Evolutionary conservation across 2,329 filamentous ascomycete genomes (phyloP), one percentile per base, ranked within the genome.

Genomic region (Stenocarpella maydis): DNA sequence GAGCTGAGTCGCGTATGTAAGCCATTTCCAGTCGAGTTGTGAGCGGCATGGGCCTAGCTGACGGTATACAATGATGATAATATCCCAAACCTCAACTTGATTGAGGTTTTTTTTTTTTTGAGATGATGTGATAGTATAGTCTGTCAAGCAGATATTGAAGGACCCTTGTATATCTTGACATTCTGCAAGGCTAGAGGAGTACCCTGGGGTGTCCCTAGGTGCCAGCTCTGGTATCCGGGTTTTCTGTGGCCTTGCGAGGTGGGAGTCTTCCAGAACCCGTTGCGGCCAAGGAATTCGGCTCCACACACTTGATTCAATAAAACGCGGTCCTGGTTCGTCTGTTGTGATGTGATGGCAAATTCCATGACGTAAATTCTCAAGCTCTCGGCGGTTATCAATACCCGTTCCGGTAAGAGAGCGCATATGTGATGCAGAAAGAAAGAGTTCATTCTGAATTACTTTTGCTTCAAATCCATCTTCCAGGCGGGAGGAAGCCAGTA

Each of bases 381-480:
- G 54, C 21, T 19, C 4, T 28, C n/a, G 24, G 15, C 37, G 54
- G 8, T 60, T 58, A 19, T n/a, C 21, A 28, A 3, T 21, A 34
- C 54, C 21, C 21, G 21, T 43, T 58, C 37, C 54, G 17, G 26
- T 41, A 1, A 58, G 54, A 21, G 21, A 58, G 37, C 41, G 37
- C 41, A 1, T n/a, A 58, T 43, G 54, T 14, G 4, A 58, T 21
- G 41, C 37, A 15, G 14, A 26, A 28, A 58, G 37, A 28, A 41
- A 58, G 54, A 58, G 54, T 37, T 58, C 54, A 21, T 58, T 15
- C 8, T 58, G 37, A 28, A 58, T 58, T 7, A 58, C 34, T 43
- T 3, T 58, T 58, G 54, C 54, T 43, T 19, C 37, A 28, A 19
- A 28, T 4, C 28, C 1, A 60, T 2, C 2, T 28, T 0, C 37